Conservation (phyloP, 176 grass and related monocot species). For the Microstegium vimineum region DNA sequence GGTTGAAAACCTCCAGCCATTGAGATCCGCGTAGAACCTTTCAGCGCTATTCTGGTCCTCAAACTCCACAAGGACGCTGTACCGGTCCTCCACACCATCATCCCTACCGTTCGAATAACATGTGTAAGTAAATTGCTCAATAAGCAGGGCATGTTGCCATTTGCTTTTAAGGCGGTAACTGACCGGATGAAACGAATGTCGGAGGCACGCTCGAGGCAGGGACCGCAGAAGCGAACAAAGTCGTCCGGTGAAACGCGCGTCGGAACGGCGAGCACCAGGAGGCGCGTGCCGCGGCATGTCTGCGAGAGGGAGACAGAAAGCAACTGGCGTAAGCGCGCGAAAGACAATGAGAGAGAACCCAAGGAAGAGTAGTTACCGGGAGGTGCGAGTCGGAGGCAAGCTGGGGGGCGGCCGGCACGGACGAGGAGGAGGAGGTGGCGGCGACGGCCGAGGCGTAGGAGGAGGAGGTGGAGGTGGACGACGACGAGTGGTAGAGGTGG, state of each 20-base stretch:
- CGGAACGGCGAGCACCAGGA: slow-evolving; percentile 72
- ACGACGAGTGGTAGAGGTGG: slow-evolving; percentile 69
- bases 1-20: slow-evolving; percentile 85
- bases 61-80: slow-evolving; percentile 87
- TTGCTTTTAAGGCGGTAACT: neutral
- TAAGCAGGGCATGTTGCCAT: neutral
- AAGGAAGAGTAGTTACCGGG: slow-evolving; percentile 35
- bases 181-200: slow-evolving; percentile 73
- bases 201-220: slow-evolving; percentile 53
- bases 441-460: slow-evolving; percentile 51
- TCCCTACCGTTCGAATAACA: neutral
- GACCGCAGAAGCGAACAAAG: slow-evolving; percentile 74
- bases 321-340: neutral
- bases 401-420: neutral
- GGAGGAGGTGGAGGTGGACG: slow-evolving; percentile 16
- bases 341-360: neutral
- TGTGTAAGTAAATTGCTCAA: neutral
- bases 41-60: slow-evolving; percentile 78
- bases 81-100: slow-evolving; percentile 79
- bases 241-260: slow-evolving; percentile 65
- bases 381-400: slow-evolving; percentile 51
- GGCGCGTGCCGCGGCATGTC: slow-evolving; percentile 53
- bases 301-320: neutral
- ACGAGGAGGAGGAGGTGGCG: slow-evolving; percentile 32
- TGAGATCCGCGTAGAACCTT: slow-evolving; percentile 79